These are phyloP conservation scores for Halenospora varia DNA, from an alignment of 495 filamentous ascomycete genomes.

Conservation along the genomic window DNA sequence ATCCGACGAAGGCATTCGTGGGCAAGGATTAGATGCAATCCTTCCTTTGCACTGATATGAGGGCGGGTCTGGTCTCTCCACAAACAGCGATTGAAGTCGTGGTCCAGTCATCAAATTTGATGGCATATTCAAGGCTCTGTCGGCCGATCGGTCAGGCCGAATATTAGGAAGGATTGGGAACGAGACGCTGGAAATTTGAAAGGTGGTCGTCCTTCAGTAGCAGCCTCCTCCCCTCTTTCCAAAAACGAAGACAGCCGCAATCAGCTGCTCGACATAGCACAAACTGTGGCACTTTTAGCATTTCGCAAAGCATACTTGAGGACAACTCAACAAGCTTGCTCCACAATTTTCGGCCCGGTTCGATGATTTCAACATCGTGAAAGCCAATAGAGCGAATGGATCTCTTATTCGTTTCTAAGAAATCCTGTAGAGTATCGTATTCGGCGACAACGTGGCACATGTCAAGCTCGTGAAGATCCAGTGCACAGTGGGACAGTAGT, in stretches of 20 bases:
- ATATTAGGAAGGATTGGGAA: too few relatives aligned
- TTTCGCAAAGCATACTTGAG: slow-evolving; percentile 12
- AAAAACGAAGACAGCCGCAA: slow-evolving; percentile 11
- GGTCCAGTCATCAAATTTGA: too few relatives aligned
- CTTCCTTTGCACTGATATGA: too few relatives aligned
- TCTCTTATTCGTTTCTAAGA: slow-evolving; percentile 15
- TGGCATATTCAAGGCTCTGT: too few relatives aligned
- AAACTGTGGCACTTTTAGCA: slow-evolving; percentile 13
- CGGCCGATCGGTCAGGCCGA: too few relatives aligned
- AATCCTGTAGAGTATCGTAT: slow-evolving; percentile 5
- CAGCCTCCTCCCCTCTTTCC: slow-evolving; percentile 16
- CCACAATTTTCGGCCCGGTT: neutral
- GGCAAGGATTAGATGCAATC: too few relatives aligned
- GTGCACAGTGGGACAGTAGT: too few relatives aligned
- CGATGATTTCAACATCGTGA: slow-evolving; percentile 8
- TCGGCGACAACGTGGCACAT: slow-evolving; percentile 2
- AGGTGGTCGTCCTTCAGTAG: slow-evolving; percentile 1
- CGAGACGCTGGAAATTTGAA: too few relatives aligned
- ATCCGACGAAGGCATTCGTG: too few relatives aligned
- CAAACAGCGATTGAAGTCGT: too few relatives aligned
- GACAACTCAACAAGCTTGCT: slow-evolving; percentile 1
- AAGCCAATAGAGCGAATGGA: slow-evolving; percentile 15
- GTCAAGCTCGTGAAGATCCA: too few relatives aligned
- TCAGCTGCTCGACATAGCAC: slow-evolving; percentile 13
- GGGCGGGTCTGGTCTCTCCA: too few relatives aligned